Evolutionary conservation across 345 rosid genomes (phyloP).

Genomic region (Boechera stricta): DNA sequence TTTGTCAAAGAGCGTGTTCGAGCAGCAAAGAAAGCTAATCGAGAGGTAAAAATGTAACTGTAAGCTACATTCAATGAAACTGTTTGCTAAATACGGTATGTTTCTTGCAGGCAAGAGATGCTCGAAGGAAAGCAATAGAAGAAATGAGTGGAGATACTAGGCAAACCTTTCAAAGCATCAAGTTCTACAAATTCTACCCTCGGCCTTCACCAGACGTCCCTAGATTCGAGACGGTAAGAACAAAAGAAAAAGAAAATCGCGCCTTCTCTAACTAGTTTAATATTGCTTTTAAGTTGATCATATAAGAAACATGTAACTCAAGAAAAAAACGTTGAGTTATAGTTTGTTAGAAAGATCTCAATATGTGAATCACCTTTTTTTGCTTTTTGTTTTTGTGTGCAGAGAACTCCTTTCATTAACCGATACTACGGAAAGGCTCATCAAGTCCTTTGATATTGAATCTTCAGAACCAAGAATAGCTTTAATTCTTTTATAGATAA

Average conservation of each 20-base stretch:
- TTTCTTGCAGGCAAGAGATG: constrained; percentile 67
- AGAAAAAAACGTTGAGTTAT: not conserved
- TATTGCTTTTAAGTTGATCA: not conserved
- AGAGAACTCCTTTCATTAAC: constrained; percentile 67
- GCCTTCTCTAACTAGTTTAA: not conserved
- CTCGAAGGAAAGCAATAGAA: constrained; percentile 70
- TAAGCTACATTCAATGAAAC: not conserved
- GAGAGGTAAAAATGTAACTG: constrained; percentile 48
- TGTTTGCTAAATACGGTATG: not conserved
- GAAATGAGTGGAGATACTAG: constrained; percentile 80
- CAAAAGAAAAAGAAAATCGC: not conserved
- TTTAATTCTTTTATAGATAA: too few relatives aligned
- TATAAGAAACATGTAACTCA: not conserved
- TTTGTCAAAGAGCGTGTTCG: constrained; percentile 76
- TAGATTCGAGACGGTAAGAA: constrained; percentile 55
- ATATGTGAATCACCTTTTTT: not conserved
- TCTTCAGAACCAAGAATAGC: constrained; percentile 15
- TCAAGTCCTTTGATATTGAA: constrained; percentile 51
- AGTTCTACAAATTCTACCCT: constrained; percentile 93
- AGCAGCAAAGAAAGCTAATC: constrained; percentile 79
- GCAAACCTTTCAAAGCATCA: constrained; percentile 65
- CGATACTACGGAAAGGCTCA: constrained; percentile 88
- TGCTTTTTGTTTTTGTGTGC: constrained; percentile 37
- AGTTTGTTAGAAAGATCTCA: not conserved
- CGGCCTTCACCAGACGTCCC: constrained; percentile 63